Evolutionary conservation across 2,329 filamentous ascomycete genomes (phyloP).

Genomic region (Alternaria novae-zelandiae): DNA sequence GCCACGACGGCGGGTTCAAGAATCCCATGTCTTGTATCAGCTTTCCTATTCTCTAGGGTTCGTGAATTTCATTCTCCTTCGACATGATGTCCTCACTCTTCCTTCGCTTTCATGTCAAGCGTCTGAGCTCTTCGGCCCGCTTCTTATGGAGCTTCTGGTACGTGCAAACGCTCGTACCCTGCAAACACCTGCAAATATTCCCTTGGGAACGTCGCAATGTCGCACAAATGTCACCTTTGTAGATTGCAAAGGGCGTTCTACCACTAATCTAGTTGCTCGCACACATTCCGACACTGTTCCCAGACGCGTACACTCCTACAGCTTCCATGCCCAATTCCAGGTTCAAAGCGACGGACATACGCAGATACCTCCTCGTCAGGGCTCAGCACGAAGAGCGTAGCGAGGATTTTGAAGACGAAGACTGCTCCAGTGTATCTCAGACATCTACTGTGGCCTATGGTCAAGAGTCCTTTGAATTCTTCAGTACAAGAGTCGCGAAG

Average conservation of each 20-base stretch:
- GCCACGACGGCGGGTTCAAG: background rate
- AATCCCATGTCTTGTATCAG: background rate
- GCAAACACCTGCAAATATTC: background rate
- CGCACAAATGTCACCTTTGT: background rate
- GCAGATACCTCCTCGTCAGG: background rate
- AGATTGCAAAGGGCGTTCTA: background rate
- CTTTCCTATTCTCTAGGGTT: background rate
- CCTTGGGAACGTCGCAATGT: background rate
- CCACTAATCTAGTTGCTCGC: background rate
- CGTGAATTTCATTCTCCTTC: fast-evolving
- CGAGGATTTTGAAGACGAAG: background rate
- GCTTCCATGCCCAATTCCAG: background rate
- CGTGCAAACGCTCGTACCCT: background rate
- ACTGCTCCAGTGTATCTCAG: background rate
- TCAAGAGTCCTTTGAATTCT: conserved; percentile 7
- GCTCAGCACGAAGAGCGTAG: background rate
- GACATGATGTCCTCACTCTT: fast-evolving
- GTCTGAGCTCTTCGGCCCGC: background rate
- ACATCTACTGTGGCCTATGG: background rate
- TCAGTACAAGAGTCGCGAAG: conserved; percentile 5
- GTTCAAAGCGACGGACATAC: background rate
- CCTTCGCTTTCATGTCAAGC: background rate
- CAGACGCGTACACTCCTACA: background rate
- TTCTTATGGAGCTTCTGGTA: background rate
- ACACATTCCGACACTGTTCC: background rate